A percentile compares a stretch with the other conserved stretches of the same genome.
Evolutionary conservation across 2,329 filamentous ascomycete species (phyloP).

Genomic region (Chaetomium strumarium): DNA sequence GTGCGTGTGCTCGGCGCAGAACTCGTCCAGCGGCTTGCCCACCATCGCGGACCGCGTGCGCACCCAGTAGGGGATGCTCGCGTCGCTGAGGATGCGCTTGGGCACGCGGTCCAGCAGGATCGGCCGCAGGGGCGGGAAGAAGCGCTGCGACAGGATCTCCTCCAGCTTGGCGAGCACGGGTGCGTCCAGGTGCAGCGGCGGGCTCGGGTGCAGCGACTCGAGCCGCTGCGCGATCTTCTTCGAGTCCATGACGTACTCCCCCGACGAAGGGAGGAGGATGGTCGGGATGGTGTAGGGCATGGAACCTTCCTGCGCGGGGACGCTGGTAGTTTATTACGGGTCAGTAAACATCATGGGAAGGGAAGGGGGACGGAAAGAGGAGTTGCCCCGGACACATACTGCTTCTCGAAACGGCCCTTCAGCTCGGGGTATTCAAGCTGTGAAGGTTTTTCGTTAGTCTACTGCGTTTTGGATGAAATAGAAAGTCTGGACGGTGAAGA

Average conservation of each 20-base stretch:
- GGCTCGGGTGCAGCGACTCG: conserved; percentile 53
- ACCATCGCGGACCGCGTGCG: conserved; percentile 42
- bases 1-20: conserved; percentile 40
- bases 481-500: not conserved
- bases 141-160: conserved; percentile 30
- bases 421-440: conserved; percentile 62
- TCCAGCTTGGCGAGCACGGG: conserved; percentile 42
- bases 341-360: not conserved
- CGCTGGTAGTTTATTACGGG: conserved; percentile 24
- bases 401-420: conserved; percentile 46
- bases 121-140: conserved; percentile 32
- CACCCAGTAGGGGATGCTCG: conserved; percentile 50
- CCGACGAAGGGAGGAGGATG: conserved; percentile 50
- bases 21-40: conserved; percentile 49
- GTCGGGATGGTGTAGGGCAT: conserved; percentile 50
- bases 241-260: conserved; percentile 59
- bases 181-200: conserved; percentile 52
- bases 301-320: conserved; percentile 40
- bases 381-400: too few species aligned
- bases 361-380: not conserved
- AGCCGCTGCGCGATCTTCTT: conserved; percentile 52
- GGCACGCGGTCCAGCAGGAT: conserved; percentile 46
- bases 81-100: conserved; percentile 43
- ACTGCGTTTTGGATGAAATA: not conserved
- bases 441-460: not conserved